Evolutionary conservation across 2,329 filamentous ascomycete species (phyloP), one percentile per base, ranked within the genome.

Genomic region (Colletotrichum caudatum): DNA sequence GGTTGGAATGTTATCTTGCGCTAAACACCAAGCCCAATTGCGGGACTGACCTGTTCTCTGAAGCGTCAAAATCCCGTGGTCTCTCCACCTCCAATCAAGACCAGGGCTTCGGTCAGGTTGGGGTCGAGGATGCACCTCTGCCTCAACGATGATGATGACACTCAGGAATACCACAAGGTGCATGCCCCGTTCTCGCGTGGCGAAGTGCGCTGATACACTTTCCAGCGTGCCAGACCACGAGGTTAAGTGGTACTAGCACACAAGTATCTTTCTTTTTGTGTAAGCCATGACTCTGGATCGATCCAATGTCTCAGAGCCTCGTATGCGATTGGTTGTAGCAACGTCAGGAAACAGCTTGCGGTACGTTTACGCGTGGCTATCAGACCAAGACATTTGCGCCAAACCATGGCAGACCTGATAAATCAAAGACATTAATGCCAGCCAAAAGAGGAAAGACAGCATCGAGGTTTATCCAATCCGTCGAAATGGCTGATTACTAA

Each of bases 191-290:
- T 53, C 57, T 64, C 69, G 69, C 69, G 69, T 71, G 69, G 69
- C 69, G 57, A 68, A 69, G 61, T 53, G 59, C 46, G 50, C 26
- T 69, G 64, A 56, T 53, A 60, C 65, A 71, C 58, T 33, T 64
- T 23, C 46, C 69, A 69, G 69, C 58, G 53, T 69, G 65, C 69
- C 69, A 71, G 59, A 69, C 69, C 69, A 71, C 69, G 69, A 71
- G 69, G 69, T 39, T 33, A 64, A 39, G 65, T 71, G 18, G 53
- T 59, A 71, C 69, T 26, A 37, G 44, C 59, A 64, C 23, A 39
- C 56, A 33, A 33, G n/a, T 29, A 59, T 57, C 41, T 62, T 59
- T 64, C 58, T 71, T 71, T 41, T 48, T 59, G 51, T 62, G 59
- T 44, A 20, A 68, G 68, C 66, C 58, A 29, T 41, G 11, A 71